These are phyloP conservation scores for Xanthoceras sorbifolium DNA, from an alignment of 345 rosid species.

Conservation along the genomic window DNA sequence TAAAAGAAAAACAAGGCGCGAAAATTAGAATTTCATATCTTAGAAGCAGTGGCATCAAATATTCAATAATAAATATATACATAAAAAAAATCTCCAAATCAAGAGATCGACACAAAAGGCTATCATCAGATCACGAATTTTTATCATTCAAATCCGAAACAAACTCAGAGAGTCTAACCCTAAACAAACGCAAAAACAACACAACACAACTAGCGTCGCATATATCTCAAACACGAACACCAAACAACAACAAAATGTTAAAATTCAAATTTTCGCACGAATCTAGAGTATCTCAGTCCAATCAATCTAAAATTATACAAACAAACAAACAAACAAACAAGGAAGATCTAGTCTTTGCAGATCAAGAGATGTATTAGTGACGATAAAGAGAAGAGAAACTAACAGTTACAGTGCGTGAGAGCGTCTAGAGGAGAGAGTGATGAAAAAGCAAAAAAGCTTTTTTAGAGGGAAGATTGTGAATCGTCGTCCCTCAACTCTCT, in stretches of 20 bases:
- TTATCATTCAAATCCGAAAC: not conserved
- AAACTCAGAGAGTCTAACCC: not conserved
- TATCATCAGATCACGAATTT: not conserved
- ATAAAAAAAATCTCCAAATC: not conserved
- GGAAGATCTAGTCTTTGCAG: not conserved
- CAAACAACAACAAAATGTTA: not conserved
- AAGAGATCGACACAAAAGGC: not conserved
- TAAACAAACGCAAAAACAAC: not conserved
- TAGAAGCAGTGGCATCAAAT: too few relatives aligned
- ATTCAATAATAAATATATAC: not conserved
- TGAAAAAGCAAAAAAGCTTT: not conserved
- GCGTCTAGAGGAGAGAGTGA: not conserved
- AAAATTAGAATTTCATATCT: too few relatives aligned
- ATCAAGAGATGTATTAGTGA: not conserved
- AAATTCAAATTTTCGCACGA: not conserved
- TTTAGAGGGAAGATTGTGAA: not conserved
- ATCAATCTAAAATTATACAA: not conserved
- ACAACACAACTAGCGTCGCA: not conserved
- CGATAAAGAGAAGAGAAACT: not conserved
- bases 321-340: constrained; percentile 6
- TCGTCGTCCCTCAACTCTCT: constrained; percentile 12
- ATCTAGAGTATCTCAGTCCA: not conserved
- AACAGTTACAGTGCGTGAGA: not conserved
- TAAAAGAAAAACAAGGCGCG: not conserved
- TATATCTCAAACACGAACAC: not conserved